These are phyloP conservation scores for Novymonas esmeraldas DNA, from an alignment of 208 protist species.

Conservation along the genomic window DNA sequence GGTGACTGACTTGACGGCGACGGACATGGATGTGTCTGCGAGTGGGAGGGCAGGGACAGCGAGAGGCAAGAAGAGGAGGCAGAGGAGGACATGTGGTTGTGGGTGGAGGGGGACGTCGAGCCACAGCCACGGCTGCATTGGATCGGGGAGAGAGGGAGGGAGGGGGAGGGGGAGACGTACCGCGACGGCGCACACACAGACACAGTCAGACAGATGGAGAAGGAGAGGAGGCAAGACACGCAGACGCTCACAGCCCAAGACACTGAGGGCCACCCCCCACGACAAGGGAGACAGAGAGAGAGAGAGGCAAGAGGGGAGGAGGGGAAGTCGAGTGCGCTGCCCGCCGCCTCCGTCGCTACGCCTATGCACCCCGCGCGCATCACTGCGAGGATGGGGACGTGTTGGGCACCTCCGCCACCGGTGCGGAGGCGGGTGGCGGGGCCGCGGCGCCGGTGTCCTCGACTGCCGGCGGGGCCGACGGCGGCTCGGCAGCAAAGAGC, in stretches of 20 bases:
- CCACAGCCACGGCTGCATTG: too few relatives aligned
- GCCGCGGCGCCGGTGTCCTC: background rate
- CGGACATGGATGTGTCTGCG: slow-evolving; percentile 5
- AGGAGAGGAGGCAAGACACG: too few relatives aligned
- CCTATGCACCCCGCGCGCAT: too few relatives aligned
- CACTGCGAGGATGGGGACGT: too few relatives aligned
- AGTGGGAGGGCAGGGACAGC: background rate
- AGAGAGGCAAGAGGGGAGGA: background rate
- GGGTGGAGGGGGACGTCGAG: background rate
- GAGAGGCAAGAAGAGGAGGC: background rate
- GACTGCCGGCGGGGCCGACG: background rate
- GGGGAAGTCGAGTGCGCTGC: background rate
- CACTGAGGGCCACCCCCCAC: too few relatives aligned
- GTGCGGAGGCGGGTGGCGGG: background rate
- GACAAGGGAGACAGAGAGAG: background rate
- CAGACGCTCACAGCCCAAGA: too few relatives aligned
- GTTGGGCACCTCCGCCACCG: too few relatives aligned
- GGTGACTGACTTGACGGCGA: background rate
- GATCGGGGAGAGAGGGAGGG: too few relatives aligned
- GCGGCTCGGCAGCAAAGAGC: slow-evolving; percentile 14
- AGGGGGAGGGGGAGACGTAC: too few relatives aligned
- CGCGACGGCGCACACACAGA: too few relatives aligned
- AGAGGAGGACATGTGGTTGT: background rate
- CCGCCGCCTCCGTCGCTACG: too few relatives aligned
- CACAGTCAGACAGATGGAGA: too few relatives aligned